Conservation (phyloP, 768 basidiomycete species). For the Podaxis sp. region DNA sequence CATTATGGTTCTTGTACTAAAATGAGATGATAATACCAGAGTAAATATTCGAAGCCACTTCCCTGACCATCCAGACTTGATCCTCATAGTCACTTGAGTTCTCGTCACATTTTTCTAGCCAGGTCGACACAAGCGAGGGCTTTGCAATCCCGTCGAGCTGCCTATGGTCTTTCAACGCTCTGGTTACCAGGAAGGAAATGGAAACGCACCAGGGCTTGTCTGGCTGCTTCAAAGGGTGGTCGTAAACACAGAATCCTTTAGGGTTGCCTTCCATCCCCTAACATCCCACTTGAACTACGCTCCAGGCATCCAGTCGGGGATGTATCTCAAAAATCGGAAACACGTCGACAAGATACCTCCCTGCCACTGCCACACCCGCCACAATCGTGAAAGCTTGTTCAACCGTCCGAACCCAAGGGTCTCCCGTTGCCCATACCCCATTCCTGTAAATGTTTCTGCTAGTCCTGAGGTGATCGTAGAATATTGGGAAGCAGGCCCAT, state of each 20-base stretch:
- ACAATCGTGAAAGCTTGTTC: neutral
- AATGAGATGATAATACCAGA: neutral
- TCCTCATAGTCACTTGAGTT: constrained; percentile 27
- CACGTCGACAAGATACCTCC: constrained; percentile 6
- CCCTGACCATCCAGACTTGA: constrained; percentile 25
- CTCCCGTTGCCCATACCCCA: neutral
- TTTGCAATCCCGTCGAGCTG: constrained; percentile 38
- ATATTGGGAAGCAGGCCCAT: neutral
- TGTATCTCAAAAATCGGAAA: neutral
- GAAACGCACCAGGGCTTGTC: neutral
- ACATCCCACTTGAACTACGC: constrained; percentile 7
- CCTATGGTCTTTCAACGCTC: neutral
- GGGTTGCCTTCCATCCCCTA: neutral
- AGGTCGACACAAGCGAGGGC: constrained; percentile 37
- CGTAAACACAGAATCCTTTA: neutral
- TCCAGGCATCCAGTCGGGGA: constrained; percentile 5
- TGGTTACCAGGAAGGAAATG: neutral
- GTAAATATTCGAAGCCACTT: constrained; percentile 31
- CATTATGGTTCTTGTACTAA: neutral
- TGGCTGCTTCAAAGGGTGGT: neutral
- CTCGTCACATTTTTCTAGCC: constrained; percentile 30
- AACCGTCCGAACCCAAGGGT: neutral
- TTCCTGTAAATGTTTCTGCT: neutral
- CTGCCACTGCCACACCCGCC: neutral
- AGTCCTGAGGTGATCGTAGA: neutral